Evolutionary conservation across 257 asterid species (phyloP).

Genomic region (Lycium ferocissimum): DNA sequence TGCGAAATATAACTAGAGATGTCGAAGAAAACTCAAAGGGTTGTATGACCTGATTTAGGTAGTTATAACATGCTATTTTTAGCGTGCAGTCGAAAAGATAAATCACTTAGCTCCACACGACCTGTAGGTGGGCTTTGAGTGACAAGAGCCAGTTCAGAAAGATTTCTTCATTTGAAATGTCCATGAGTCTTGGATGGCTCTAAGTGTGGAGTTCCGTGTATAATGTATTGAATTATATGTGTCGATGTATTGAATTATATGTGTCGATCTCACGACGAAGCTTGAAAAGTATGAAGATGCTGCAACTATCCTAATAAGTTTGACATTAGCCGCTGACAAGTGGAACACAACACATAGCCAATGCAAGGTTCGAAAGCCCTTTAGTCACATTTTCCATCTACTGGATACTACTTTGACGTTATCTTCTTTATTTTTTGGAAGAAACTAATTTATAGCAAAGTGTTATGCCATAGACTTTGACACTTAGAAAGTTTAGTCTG

Average conservation of each 20-base stretch:
- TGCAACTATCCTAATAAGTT: slow-evolving; percentile 71
- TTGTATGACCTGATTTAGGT: neutral
- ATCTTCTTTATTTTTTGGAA: neutral
- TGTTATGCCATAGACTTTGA: neutral
- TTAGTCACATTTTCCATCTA: slow-evolving; percentile 12
- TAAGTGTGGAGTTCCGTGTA: neutral
- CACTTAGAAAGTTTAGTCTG: neutral
- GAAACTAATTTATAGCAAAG: neutral
- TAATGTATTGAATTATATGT: neutral
- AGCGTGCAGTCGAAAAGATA: neutral
- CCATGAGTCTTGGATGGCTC: neutral
- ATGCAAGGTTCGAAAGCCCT: slow-evolving; percentile 70
- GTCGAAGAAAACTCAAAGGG: neutral
- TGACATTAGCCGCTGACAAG: slow-evolving; percentile 89
- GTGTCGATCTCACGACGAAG: neutral
- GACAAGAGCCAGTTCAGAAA: neutral
- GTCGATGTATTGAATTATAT: neutral
- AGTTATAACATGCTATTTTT: slow-evolving; percentile 4
- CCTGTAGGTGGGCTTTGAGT: neutral
- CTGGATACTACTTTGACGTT: neutral
- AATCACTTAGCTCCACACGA: neutral
- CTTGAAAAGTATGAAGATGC: slow-evolving; percentile 71
- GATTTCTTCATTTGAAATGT: neutral
- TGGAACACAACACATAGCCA: slow-evolving; percentile 93
- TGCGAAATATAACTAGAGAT: neutral